These are phyloP conservation scores for Alternaria brassicicola DNA, from an alignment of 2,329 filamentous ascomycete species.

Conservation along the genomic window DNA sequence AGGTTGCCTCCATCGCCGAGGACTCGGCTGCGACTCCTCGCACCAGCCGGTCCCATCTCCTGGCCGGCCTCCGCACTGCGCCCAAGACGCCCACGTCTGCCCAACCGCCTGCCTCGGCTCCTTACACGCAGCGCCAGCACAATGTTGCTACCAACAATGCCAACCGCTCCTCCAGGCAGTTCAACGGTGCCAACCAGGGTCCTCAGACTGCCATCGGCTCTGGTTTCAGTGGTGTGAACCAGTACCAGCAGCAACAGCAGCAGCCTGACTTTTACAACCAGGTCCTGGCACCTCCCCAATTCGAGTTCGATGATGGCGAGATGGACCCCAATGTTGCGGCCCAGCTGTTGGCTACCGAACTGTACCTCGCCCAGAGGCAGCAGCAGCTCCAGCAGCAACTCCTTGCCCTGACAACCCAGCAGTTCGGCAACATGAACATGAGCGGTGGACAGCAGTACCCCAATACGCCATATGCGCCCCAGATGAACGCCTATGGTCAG, in stretches of 20 bases:
- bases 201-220: slow-evolving; percentile 66
- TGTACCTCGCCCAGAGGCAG: slow-evolving; percentile 92
- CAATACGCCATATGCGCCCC: slow-evolving; percentile 60
- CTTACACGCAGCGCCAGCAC: slow-evolving; percentile 63
- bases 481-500: slow-evolving; percentile 66
- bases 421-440: slow-evolving; percentile 67
- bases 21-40: slow-evolving; percentile 74
- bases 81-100: slow-evolving; percentile 78
- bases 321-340: slow-evolving; percentile 88
- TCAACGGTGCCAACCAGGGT: slow-evolving; percentile 49
- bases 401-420: slow-evolving; percentile 71
- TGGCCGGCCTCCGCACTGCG: slow-evolving; percentile 90
- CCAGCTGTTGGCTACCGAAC: slow-evolving; percentile 86
- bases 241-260: slow-evolving; percentile 53
- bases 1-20: slow-evolving; percentile 70
- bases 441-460: slow-evolving; percentile 59
- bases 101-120: slow-evolving; percentile 68
- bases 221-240: slow-evolving; percentile 56
- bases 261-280: slow-evolving; percentile 73
- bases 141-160: slow-evolving; percentile 53
- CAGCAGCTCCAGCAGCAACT: slow-evolving; percentile 94
- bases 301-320: slow-evolving; percentile 72
- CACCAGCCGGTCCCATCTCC: slow-evolving; percentile 91
- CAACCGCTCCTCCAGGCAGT: slow-evolving; percentile 55
- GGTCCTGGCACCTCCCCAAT: slow-evolving; percentile 80